A percentile compares a stretch with the other conserved stretches of the same genome.
Conservation (phyloP, 1,139 yeast genomes). For the Lodderomyces elongisporus region DNA sequence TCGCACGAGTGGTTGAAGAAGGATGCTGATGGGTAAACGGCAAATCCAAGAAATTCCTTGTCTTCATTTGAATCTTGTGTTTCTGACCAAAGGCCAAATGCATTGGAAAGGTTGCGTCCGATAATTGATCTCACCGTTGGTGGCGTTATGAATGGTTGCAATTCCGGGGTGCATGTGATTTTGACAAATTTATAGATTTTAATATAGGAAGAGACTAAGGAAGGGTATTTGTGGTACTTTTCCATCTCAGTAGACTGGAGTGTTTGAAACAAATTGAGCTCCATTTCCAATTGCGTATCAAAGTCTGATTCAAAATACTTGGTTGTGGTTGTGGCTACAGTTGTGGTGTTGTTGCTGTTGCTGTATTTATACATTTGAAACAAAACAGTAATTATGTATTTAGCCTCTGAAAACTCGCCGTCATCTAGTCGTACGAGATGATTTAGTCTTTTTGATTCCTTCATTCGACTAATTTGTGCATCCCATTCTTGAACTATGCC, state of each 20-base stretch:
- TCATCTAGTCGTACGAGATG: slow-evolving; percentile 26
- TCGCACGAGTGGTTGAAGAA: slow-evolving; percentile 66
- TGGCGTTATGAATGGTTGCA: slow-evolving; percentile 37
- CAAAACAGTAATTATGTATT: slow-evolving; percentile 31
- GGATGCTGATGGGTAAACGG: slow-evolving; percentile 64
- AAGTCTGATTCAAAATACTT: slow-evolving; percentile 9
- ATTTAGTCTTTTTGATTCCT: slow-evolving; percentile 24
- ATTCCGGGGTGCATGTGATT: slow-evolving; percentile 32
- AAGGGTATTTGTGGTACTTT: slow-evolving; percentile 47
- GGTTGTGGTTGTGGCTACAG: slow-evolving; percentile 6
- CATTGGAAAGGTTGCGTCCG: slow-evolving; percentile 67
- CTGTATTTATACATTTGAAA: slow-evolving; percentile 17
- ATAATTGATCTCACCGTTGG: slow-evolving; percentile 42
- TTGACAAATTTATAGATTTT: slow-evolving; percentile 48
- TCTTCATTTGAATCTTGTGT: slow-evolving; percentile 34
- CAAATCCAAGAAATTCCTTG: slow-evolving; percentile 62
- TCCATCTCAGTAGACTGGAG: slow-evolving; percentile 55
- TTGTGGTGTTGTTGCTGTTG: slow-evolving; percentile 6
- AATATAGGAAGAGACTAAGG: slow-evolving; percentile 46
- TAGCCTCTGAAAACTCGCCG: slow-evolving; percentile 35
- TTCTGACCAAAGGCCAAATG: slow-evolving; percentile 69
- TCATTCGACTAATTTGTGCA: slow-evolving; percentile 17
- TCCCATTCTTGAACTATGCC: slow-evolving; percentile 35
- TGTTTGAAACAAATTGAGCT: slow-evolving; percentile 30
- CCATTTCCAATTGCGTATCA: slow-evolving; percentile 12